phyloP scores from a whole-genome alignment of 805 yeast genomes.

The Teunomyces kruisii region DNA sequence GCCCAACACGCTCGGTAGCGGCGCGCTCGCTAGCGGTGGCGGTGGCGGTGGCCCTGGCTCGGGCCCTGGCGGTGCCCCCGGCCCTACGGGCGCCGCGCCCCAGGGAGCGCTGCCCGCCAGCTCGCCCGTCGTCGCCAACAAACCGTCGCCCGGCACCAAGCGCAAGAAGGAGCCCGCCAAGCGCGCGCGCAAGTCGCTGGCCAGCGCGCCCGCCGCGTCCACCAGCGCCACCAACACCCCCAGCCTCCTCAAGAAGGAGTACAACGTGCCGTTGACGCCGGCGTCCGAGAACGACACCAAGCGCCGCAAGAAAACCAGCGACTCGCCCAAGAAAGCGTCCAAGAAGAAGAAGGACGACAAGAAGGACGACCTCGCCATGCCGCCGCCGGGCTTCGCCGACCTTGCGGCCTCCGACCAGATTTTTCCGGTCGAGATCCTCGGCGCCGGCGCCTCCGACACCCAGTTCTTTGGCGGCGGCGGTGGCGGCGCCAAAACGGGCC shows the following conservation, averaged over 20 bases:
- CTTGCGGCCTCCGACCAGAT: slow-evolving; percentile 29
- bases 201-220: slow-evolving; percentile 15
- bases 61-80: too few relatives aligned
- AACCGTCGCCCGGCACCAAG: slow-evolving; percentile 32
- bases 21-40: too few relatives aligned
- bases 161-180: slow-evolving; percentile 34
- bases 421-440: slow-evolving; percentile 36
- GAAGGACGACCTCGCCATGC: slow-evolving; percentile 23
- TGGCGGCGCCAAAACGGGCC: slow-evolving; percentile 19
- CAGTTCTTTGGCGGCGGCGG: slow-evolving; percentile 21
- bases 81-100: background rate
- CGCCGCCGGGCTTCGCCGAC: slow-evolving; percentile 24
- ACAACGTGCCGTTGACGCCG: slow-evolving; percentile 41
- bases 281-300: slow-evolving; percentile 33
- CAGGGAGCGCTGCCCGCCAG: slow-evolving; percentile 12
- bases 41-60: too few relatives aligned
- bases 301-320: slow-evolving; percentile 32
- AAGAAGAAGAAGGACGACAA: slow-evolving; percentile 22
- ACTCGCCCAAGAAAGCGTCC: slow-evolving; percentile 34
- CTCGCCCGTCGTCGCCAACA: slow-evolving; percentile 35
- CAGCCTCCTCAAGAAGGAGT: slow-evolving; percentile 34
- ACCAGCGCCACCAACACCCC: slow-evolving; percentile 18
- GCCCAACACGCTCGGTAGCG: too few relatives aligned
- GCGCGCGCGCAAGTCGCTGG: slow-evolving; percentile 34
- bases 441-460: slow-evolving; percentile 15